Evolutionary conservation across 345 rosid genomes (phyloP).

Genomic region (Citrus mangshanensis): DNA sequence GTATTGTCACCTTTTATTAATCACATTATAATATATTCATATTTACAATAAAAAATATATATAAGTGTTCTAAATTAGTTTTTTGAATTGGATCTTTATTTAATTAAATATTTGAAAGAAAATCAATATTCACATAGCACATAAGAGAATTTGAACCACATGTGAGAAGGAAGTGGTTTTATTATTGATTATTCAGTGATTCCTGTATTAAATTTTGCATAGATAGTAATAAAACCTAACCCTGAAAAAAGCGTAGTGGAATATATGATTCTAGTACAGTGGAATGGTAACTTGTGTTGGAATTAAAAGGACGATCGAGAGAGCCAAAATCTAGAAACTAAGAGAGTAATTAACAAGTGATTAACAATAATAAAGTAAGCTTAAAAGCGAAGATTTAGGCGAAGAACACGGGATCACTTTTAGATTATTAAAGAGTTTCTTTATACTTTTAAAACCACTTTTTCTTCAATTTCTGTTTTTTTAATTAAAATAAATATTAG

Average conservation of each 20-base stretch:
- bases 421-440: conserved; percentile 15
- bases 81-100: no score
- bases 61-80: no score
- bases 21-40: no score
- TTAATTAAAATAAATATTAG: no score
- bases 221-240: not conserved
- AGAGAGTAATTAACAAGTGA: conserved; percentile 1
- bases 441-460: conserved; percentile 1
- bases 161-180: no score
- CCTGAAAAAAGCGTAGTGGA: not conserved
- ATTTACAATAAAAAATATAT: no score
- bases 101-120: no score
- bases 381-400: conserved; percentile 29
- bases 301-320: not conserved
- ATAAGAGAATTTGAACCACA: no score
- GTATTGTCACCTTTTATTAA: no score
- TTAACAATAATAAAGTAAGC: not conserved
- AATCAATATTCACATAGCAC: no score
- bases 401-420: conserved; percentile 27
- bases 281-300: not conserved
- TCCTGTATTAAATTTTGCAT: no score
- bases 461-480: not conserved
- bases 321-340: not conserved
- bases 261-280: not conserved
- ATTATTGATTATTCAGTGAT: no score